These are phyloP conservation scores for Tephrocybe sp. DNA, from an alignment of 768 basidiomycete genomes.

Conservation along the genomic window DNA sequence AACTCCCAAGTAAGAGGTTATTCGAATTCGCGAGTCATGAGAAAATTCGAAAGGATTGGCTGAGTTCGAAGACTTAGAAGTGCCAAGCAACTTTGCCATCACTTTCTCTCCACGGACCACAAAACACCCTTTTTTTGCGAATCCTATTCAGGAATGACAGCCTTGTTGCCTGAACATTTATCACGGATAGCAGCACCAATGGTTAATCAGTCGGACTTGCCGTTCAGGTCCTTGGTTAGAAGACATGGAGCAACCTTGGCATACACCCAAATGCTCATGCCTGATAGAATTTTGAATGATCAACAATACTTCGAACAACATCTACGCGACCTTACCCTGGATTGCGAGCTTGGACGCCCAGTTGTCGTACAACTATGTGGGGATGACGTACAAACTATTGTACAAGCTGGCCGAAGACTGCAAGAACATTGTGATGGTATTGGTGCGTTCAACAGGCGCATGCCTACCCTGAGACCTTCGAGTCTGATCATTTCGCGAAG, in stretches of 20 bases:
- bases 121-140: neutral
- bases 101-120: neutral
- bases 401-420: constrained; percentile 59
- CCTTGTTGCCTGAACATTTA: constrained; percentile 25
- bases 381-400: constrained; percentile 61
- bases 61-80: no score
- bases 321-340: constrained; percentile 50
- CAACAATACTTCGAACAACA: constrained; percentile 65
- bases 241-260: constrained; percentile 64
- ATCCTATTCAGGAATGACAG: neutral
- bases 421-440: constrained; percentile 67
- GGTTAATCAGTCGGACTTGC: constrained; percentile 79
- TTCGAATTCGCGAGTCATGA: no score
- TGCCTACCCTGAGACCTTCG: neutral
- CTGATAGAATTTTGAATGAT: constrained; percentile 62
- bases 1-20: no score
- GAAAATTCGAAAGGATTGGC: no score
- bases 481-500: constrained; percentile 14
- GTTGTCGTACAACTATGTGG: constrained; percentile 77
- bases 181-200: constrained; percentile 66
- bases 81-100: no score
- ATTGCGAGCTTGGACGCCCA: constrained; percentile 35
- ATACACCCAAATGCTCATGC: constrained; percentile 78
- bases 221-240: constrained; percentile 64
- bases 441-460: constrained; percentile 41